Percentiles rank a stretch among this genome's conserved stretches.
Conservation (phyloP, 495 filamentous ascomycete genomes). For the Geoglossum glabrum region DNA sequence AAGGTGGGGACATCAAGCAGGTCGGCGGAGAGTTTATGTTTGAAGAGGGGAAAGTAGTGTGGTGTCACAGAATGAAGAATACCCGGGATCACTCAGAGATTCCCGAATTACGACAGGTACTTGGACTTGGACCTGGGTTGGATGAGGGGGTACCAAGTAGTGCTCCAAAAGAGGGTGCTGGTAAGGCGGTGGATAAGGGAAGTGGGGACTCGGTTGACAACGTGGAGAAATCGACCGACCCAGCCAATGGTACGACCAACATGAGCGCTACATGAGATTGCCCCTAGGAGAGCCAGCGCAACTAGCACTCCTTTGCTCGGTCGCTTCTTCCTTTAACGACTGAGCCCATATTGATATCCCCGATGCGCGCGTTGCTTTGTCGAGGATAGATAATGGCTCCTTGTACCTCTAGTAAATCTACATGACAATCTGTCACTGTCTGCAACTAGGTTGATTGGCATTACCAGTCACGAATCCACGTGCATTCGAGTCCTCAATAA, state of each 20-base stretch:
- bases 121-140: conserved; percentile 28
- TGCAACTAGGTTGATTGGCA: no score
- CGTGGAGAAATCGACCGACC: not conserved
- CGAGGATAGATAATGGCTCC: no score
- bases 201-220: not conserved
- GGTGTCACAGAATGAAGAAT: conserved; percentile 71
- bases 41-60: conserved; percentile 36
- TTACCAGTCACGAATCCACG: no score
- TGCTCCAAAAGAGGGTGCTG: not conserved
- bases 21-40: conserved; percentile 77
- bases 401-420: no score
- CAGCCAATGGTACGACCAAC: not conserved
- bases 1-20: conserved; percentile 47
- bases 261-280: not conserved
- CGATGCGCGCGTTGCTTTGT: no score
- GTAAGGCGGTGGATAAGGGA: not conserved
- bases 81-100: conserved; percentile 65
- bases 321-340: not conserved
- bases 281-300: not conserved
- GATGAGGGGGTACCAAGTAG: not conserved
- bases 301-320: not conserved
- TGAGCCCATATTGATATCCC: no score
- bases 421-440: no score
- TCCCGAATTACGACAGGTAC: conserved; percentile 34
- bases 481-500: not conserved